A percentile compares a stretch with the other conserved stretches of the same genome.
These are phyloP conservation scores for Wickerhamiella galacta DNA, from an alignment of 805 yeast genomes.

Conservation along the genomic window DNA sequence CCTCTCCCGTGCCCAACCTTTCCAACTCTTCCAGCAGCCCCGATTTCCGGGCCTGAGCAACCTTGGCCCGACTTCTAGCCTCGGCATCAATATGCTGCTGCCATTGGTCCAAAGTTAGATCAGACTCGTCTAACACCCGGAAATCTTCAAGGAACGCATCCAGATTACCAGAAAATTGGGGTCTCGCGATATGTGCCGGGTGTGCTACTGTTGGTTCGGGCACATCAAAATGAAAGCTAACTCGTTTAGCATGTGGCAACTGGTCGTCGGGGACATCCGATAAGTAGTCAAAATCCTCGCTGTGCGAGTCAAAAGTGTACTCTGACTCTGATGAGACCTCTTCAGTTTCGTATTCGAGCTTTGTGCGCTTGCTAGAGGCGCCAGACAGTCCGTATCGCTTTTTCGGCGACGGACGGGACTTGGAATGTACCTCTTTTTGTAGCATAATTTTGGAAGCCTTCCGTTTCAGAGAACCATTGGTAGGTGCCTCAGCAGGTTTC, in stretches of 20 bases:
- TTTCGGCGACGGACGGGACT: no score
- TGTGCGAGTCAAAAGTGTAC: conserved; percentile 1
- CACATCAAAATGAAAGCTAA: conserved; percentile 4
- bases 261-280: not conserved
- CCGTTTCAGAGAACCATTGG: conserved; percentile 1
- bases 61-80: conserved; percentile 25
- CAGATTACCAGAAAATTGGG: conserved; percentile 27
- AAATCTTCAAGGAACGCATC: conserved; percentile 36
- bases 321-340: conserved; percentile 6
- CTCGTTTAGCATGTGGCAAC: not conserved
- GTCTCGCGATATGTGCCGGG: conserved; percentile 38
- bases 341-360: no score
- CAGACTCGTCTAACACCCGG: conserved; percentile 40
- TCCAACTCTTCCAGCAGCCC: conserved; percentile 19
- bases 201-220: conserved; percentile 39
- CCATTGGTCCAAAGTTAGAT: conserved; percentile 37
- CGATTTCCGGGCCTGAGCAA: conserved; percentile 30
- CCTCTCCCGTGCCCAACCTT: conserved; percentile 15
- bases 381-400: no score
- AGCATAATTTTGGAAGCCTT: not conserved
- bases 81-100: conserved; percentile 41
- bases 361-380: no score
- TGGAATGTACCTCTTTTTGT: not conserved
- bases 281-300: not conserved
- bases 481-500: no score